Evolutionary conservation across 2,329 filamentous ascomycete genomes (phyloP).

Genomic region (Trichocomaceae sp.): DNA sequence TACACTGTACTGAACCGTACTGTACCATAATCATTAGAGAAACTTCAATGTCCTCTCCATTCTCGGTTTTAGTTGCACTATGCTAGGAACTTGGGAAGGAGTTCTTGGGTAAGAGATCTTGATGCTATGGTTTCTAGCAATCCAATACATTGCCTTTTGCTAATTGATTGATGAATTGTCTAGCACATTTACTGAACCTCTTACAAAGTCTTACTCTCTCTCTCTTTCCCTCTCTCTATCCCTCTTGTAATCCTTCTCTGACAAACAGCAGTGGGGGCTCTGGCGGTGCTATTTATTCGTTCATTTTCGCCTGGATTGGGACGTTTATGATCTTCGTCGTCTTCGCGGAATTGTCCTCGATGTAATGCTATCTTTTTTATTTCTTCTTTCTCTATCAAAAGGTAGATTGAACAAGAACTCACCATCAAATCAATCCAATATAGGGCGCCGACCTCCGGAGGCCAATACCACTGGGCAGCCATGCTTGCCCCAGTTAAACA

Average conservation of each 20-base stretch:
- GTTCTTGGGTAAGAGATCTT: slow-evolving; percentile 28
- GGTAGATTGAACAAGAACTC: not conserved
- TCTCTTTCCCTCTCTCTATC: slow-evolving; percentile 20
- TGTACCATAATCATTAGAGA: slow-evolving; percentile 22
- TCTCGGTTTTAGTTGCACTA: slow-evolving; percentile 35
- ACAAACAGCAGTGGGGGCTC: slow-evolving; percentile 25
- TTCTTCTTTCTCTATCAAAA: slow-evolving; percentile 1
- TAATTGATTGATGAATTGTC: not conserved
- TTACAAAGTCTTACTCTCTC: slow-evolving; percentile 20
- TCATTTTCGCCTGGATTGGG: slow-evolving; percentile 30
- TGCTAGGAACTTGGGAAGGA: slow-evolving; percentile 38
- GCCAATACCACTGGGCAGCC: slow-evolving; percentile 38
- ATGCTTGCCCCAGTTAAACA: slow-evolving; percentile 30
- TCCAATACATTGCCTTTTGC: slow-evolving; percentile 3
- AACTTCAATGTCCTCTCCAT: slow-evolving; percentile 37
- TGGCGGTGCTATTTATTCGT: slow-evolving; percentile 34
- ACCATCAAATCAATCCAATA: slow-evolving; percentile 1
- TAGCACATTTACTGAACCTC: slow-evolving; percentile 9
- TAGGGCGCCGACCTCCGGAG: slow-evolving; percentile 33
- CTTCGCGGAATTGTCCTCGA: slow-evolving; percentile 37
- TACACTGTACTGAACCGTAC: not conserved
- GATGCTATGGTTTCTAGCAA: not conserved
- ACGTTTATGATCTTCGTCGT: slow-evolving; percentile 33
- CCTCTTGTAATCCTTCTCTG: slow-evolving; percentile 3
- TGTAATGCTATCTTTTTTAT: slow-evolving; percentile 20